A percentile compares a stretch with the other conserved stretches of the same genome.
phyloP scores from a whole-genome alignment of 345 rosid genomes.

The Arabidopsis suecica region DNA sequence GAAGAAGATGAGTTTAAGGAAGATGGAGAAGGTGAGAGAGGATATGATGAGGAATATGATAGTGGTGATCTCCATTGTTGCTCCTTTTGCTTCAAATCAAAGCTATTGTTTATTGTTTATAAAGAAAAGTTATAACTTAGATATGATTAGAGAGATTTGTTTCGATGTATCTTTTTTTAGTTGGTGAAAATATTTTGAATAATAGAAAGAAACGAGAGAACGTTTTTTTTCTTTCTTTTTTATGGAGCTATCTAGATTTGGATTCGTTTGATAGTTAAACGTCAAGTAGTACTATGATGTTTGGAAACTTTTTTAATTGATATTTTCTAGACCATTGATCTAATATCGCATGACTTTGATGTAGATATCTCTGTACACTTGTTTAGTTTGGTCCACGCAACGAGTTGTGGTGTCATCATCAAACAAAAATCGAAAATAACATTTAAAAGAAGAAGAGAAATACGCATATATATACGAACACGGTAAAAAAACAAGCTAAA shows the following conservation, averaged over 20 bases:
- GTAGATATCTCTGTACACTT: not conserved
- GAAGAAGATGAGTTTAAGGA: slow-evolving; percentile 32
- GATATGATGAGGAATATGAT: slow-evolving; percentile 29
- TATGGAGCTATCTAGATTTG: not conserved
- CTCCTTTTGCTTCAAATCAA: slow-evolving; percentile 10
- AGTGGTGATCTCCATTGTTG: slow-evolving; percentile 41
- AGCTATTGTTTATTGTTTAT: not conserved
- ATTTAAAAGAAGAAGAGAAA: too few relatives aligned
- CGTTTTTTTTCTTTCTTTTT: too few relatives aligned
- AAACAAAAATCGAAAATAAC: not conserved
- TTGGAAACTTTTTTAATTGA: not conserved
- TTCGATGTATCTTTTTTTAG: not conserved
- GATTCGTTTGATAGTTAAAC: not conserved
- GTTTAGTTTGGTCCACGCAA: not conserved
- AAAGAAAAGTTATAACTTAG: not conserved
- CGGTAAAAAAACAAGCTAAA: too few relatives aligned
- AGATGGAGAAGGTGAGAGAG: slow-evolving; percentile 23
- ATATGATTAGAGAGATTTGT: not conserved
- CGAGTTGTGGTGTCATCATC: not conserved
- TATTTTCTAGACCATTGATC: not conserved
- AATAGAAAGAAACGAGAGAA: not conserved
- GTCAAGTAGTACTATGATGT: not conserved
- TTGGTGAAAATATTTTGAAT: not conserved
- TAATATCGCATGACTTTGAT: not conserved
- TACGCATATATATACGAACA: too few relatives aligned